Base-by-base conservation (phyloP, 2,329 filamentous ascomycete species). In the Phialemonium atrogriseum region DNA sequence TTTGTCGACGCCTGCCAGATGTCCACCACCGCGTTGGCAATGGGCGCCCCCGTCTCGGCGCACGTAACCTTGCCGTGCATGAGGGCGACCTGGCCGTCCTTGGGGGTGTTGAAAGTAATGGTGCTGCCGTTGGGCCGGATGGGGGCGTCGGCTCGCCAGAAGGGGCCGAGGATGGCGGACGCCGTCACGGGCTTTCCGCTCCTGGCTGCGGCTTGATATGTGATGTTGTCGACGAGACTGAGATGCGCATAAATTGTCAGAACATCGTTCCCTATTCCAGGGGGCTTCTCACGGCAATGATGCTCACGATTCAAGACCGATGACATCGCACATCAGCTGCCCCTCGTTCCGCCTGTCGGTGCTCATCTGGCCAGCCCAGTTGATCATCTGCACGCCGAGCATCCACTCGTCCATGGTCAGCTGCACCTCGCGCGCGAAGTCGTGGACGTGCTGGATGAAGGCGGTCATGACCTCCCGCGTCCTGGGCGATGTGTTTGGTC, bases 111-210 rank as follows among this genome's bases (percentile, higher is more conserved):
- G 19, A 46, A 41, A 3, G 69, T 60, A 24, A 81, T 77, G 36
- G 61, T 69, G 22, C 62, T 62, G 19, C 74, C 77, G 47, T 76
- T 76, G 20, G 66, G 48, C 28, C 70, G 62, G 33, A 61, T 58
- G 3, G 77, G 76, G 0, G 77, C 70, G 39, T 81, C 66, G 32
- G 68, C 61, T 11, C 76, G 64, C 65, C 73, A 82, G 56, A 84
- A 83, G 3, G 78, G 78, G 1, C 78, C 78, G 3, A 83, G 65
- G 36, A 82, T 79, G 24, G 77, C 73, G 11, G 74, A 76, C 11
- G 73, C 63, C 5, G 75, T 79, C 24, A 70, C 60, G 23, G 69
- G 62, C 24, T 56, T 56, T 33, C 27, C 34, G 23, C 36, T 30
- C 20, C 34, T 34, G 39, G 61, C 55, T 18, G 63, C 58, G 7